These are phyloP conservation scores for Coemansia sp. DNA, from an alignment of 192 early-diverging fungal genomes.

Conservation along the genomic window DNA sequence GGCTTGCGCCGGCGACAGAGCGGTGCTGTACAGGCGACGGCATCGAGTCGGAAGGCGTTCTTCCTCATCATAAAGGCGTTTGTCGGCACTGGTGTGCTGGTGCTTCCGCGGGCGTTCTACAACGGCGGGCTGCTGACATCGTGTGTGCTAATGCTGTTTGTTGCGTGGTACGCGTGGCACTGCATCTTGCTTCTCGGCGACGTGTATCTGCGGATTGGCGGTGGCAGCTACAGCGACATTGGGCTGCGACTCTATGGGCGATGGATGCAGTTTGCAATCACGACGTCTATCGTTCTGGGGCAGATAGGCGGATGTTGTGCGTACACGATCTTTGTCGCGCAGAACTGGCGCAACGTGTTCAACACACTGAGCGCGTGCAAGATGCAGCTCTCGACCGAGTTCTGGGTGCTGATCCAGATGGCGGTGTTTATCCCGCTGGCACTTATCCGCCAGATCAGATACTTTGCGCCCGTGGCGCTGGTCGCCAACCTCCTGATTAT, in stretches of 20 bases:
- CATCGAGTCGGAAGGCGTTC: constrained; percentile 71
- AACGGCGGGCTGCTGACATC: constrained; percentile 77
- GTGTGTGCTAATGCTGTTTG: constrained; percentile 56
- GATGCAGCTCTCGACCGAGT: constrained; percentile 65
- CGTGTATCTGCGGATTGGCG: constrained; percentile 60
- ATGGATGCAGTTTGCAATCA: constrained; percentile 67
- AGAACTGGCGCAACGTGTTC: constrained; percentile 76
- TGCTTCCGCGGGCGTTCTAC: constrained; percentile 77
- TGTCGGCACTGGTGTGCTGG: constrained; percentile 78
- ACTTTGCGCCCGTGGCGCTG: constrained; percentile 85
- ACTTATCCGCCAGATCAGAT: constrained; percentile 90
- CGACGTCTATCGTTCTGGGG: constrained; percentile 69
- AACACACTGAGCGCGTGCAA: constrained; percentile 72
- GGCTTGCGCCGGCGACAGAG: constrained; percentile 13
- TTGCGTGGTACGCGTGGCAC: constrained; percentile 67
- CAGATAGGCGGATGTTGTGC: constrained; percentile 90
- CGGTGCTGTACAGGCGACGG: constrained; percentile 49
- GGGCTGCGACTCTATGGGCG: constrained; percentile 66
- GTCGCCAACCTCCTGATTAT: constrained; percentile 94
- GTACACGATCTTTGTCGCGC: constrained; percentile 89
- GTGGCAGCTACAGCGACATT: constrained; percentile 74
- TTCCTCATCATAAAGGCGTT: constrained; percentile 83
- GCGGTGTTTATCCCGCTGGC: constrained; percentile 81
- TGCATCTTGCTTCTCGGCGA: constrained; percentile 70
- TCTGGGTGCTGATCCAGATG: constrained; percentile 80